These are phyloP conservation scores for Leucaena leucocephala DNA, from an alignment of 306 rosid species.

Conservation along the genomic window DNA sequence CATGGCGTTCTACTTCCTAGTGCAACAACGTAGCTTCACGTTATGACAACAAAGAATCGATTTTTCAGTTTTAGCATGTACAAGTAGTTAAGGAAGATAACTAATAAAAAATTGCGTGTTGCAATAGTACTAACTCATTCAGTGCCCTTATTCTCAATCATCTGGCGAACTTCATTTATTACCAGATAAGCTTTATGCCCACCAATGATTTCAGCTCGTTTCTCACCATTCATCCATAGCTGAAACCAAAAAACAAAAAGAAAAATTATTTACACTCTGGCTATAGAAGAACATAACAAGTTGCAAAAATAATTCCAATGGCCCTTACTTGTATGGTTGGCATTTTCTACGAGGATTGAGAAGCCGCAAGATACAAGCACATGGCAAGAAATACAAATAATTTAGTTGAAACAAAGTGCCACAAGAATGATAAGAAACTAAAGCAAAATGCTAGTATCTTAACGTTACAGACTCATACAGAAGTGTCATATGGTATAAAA, in stretches of 20 bases:
- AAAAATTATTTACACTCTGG: neutral
- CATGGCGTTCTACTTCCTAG: neutral
- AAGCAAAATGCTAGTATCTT: constrained; percentile 23
- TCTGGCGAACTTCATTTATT: constrained; percentile 66
- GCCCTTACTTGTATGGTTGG: constrained; percentile 86
- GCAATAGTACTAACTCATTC: constrained; percentile 31
- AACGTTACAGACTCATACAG: neutral
- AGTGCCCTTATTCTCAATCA: constrained; percentile 61
- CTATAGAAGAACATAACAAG: constrained; percentile 10
- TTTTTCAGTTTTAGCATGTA: neutral
- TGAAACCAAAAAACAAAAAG: constrained; percentile 40
- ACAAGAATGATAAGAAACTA: constrained; percentile 17
- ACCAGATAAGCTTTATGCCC: constrained; percentile 70
- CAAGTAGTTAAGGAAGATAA: constrained; percentile 13
- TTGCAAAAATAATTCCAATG: constrained; percentile 25
- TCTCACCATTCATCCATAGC: constrained; percentile 82
- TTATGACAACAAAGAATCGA: no score
- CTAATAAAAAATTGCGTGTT: neutral
- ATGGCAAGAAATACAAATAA: constrained; percentile 32
- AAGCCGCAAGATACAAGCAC: constrained; percentile 39
- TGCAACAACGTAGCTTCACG: neutral
- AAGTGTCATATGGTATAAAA: neutral
- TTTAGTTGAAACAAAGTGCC: constrained; percentile 37
- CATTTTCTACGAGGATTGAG: constrained; percentile 71
- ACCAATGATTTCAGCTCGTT: constrained; percentile 78